Conservation (phyloP, 2,329 filamentous ascomycete species). For the Stagonosporopsis rhizophila region DNA sequence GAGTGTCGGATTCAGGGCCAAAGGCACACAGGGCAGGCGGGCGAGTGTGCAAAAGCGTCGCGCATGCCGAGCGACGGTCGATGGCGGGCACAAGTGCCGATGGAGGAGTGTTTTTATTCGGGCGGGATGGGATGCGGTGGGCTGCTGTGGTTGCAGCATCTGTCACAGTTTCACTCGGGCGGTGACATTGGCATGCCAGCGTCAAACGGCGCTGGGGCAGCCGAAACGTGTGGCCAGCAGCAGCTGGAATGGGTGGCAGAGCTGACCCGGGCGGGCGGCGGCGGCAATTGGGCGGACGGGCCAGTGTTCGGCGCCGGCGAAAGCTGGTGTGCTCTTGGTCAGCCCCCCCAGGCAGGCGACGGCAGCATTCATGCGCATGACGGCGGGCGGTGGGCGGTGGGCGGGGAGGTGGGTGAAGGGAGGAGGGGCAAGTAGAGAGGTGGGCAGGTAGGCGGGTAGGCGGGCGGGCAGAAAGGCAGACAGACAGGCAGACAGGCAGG, state of each 20-base stretch:
- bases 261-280: slow-evolving; percentile 17
- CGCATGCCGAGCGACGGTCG: slow-evolving; percentile 19
- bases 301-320: slow-evolving; percentile 14
- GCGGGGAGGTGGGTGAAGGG: slow-evolving; percentile 8
- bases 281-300: slow-evolving; percentile 19
- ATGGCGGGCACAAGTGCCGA: no score
- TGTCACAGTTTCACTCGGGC: slow-evolving; percentile 17
- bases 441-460: no score
- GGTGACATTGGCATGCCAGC: slow-evolving; percentile 13
- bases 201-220: slow-evolving; percentile 12
- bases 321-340: slow-evolving; percentile 10
- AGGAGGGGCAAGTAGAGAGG: no score
- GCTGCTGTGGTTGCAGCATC: slow-evolving; percentile 12
- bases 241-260: slow-evolving; percentile 15
- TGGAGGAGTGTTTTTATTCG: no score
- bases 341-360: no score
- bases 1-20: slow-evolving; percentile 15
- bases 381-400: no score
- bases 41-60: slow-evolving; percentile 22
- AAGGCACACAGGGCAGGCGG: slow-evolving; percentile 24
- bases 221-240: slow-evolving; percentile 11
- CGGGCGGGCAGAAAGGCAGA: no score
- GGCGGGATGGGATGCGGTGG: neutral
- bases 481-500: no score
- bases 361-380: slow-evolving; percentile 14